phyloP scores from a whole-genome alignment of 805 yeast genomes.

The Candida stauntonica region DNA sequence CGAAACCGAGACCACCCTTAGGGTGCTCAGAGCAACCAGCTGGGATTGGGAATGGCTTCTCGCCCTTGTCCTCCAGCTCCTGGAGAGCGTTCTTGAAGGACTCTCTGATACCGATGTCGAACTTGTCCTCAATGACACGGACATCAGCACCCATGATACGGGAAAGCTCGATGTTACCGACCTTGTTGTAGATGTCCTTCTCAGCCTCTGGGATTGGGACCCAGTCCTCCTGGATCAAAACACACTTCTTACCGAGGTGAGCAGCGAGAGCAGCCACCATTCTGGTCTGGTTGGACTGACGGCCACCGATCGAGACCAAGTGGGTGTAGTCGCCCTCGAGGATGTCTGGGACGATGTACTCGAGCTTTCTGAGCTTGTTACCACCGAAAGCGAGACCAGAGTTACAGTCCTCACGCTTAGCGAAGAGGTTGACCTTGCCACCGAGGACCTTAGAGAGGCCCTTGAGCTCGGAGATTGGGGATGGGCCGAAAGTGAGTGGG shows the following conservation, averaged over 20 bases:
- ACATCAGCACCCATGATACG: conserved; percentile 20
- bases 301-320: conserved; percentile 18
- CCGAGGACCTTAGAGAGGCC: conserved; percentile 17
- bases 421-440: conserved; percentile 18
- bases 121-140: conserved; percentile 17
- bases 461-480: conserved; percentile 16
- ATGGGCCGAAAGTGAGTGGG: conserved; percentile 18
- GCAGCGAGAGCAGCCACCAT: conserved; percentile 20
- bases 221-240: conserved; percentile 20
- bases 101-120: conserved; percentile 19
- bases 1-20: conserved; percentile 19
- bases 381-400: conserved; percentile 19
- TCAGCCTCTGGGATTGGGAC: conserved; percentile 20
- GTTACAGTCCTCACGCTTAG: conserved; percentile 20
- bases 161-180: conserved; percentile 18
- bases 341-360: conserved; percentile 19
- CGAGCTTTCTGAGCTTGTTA: conserved; percentile 19
- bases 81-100: conserved; percentile 14
- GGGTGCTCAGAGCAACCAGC: conserved; percentile 19
- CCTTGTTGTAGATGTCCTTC: conserved; percentile 18
- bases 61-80: conserved; percentile 14
- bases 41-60: conserved; percentile 15
- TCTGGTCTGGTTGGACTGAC: conserved; percentile 19
- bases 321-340: conserved; percentile 18
- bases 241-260: conserved; percentile 18